Evolutionary conservation across 148 eudicot genomes (phyloP).

Genomic region (Fagopyrum tataricum): DNA sequence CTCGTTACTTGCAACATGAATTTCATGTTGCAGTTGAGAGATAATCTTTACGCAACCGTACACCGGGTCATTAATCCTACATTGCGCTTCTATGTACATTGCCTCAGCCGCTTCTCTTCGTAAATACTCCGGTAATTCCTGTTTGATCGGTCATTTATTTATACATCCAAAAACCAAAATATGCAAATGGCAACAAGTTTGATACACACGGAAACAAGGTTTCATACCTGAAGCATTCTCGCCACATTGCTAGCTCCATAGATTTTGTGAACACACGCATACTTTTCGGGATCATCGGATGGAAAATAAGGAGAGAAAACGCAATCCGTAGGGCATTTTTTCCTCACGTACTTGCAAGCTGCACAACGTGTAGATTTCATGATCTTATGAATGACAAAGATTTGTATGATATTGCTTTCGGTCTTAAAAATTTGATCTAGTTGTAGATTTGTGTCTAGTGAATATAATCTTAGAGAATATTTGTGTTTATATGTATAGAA

Average conservation of each 20-base stretch:
- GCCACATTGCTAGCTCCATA: conserved; percentile 55
- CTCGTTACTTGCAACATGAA: conserved; percentile 19
- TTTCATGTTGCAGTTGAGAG: conserved; percentile 20
- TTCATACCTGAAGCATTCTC: conserved; percentile 41
- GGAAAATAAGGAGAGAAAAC: conserved; percentile 53
- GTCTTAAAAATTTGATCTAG: not conserved
- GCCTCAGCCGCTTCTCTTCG: conserved; percentile 31
- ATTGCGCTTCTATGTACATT: conserved; percentile 32
- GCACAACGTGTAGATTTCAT: conserved; percentile 29
- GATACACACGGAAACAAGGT: no score
- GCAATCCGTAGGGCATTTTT: conserved; percentile 46
- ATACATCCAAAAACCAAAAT: conserved; percentile 16
- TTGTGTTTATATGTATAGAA: not conserved
- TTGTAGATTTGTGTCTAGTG: not conserved
- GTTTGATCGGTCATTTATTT: not conserved
- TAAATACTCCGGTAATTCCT: conserved; percentile 20
- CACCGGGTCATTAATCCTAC: conserved; percentile 28
- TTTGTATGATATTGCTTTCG: not conserved
- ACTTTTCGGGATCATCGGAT: conserved; percentile 33
- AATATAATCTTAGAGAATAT: not conserved
- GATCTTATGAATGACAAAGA: not conserved
- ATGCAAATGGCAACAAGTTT: not conserved
- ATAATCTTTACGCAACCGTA: conserved; percentile 37
- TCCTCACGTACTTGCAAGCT: conserved; percentile 55
- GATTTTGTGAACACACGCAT: conserved; percentile 39